These are phyloP conservation scores for Scedosporium minutisporum DNA, from an alignment of 2,329 filamentous ascomycete species.

Conservation along the genomic window DNA sequence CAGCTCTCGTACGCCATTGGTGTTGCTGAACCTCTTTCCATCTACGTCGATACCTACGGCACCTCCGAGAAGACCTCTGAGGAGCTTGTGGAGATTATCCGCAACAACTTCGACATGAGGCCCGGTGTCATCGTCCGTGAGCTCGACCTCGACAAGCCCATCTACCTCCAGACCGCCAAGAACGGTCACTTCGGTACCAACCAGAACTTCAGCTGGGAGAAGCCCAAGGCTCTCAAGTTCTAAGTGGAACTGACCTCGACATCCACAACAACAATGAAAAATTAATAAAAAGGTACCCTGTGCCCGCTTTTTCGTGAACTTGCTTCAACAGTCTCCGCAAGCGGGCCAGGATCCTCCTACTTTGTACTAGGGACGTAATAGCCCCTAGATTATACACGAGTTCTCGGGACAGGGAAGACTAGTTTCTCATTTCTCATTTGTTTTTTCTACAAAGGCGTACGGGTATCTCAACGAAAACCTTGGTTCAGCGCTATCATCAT, in stretches of 20 bases:
- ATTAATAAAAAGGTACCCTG: neutral
- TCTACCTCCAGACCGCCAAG: slow-evolving; percentile 98
- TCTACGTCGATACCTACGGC: slow-evolving; percentile 97
- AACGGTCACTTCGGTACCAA: slow-evolving; percentile 98
- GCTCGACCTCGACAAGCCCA: slow-evolving; percentile 87
- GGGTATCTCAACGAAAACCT: slow-evolving; percentile 36
- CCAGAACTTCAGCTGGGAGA: slow-evolving; percentile 96
- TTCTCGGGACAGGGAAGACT: slow-evolving; percentile 6
- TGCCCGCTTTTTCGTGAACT: neutral
- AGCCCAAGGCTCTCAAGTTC: slow-evolving; percentile 89
- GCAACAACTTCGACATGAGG: slow-evolving; percentile 92
- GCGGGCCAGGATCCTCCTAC: slow-evolving; percentile 3
- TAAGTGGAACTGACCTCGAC: slow-evolving; percentile 39
- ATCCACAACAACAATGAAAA: slow-evolving; percentile 3
- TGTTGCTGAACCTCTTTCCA: slow-evolving; percentile 93
- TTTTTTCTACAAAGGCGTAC: slow-evolving; percentile 23
- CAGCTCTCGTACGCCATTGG: slow-evolving; percentile 99
- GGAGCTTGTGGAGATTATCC: slow-evolving; percentile 91
- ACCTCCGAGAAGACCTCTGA: slow-evolving; percentile 83
- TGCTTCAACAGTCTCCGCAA: slow-evolving; percentile 5
- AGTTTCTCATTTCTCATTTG: neutral
- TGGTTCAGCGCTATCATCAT: slow-evolving; percentile 18
- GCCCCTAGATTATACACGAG: slow-evolving; percentile 4
- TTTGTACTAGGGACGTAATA: neutral
- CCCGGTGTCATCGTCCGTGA: slow-evolving; percentile 98